phyloP scores from a whole-genome alignment of 169 alveolate genomes.

The Plasmodium berghei region DNA sequence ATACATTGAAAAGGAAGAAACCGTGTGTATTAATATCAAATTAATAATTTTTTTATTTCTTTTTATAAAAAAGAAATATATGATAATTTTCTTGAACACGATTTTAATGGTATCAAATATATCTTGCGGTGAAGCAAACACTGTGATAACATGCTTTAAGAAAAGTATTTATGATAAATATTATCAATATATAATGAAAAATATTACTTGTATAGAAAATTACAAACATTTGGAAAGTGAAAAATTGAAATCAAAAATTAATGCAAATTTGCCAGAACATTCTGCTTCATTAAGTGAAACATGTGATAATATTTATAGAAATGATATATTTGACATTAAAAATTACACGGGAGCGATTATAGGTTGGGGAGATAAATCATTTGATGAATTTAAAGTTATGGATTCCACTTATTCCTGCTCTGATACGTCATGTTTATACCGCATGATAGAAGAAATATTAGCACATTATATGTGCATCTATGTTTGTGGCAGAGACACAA shows the following conservation, averaged over 20 bases:
- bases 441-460: constrained; percentile 70
- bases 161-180: constrained; percentile 70
- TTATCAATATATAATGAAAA: constrained; percentile 62
- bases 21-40: constrained; percentile 67
- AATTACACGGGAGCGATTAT: constrained; percentile 66
- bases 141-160: constrained; percentile 67
- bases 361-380: constrained; percentile 73
- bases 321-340: constrained; percentile 66
- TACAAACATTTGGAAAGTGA: constrained; percentile 62
- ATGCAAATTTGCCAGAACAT: constrained; percentile 28
- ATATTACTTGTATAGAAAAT: constrained; percentile 65
- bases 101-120: constrained; percentile 66
- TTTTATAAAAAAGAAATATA: constrained; percentile 66
- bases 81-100: constrained; percentile 71
- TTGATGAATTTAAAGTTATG: constrained; percentile 68
- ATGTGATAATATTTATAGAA: constrained; percentile 45
- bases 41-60: constrained; percentile 52
- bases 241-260: constrained; percentile 60
- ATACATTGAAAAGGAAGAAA: constrained; percentile 72
- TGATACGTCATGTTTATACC: constrained; percentile 61
- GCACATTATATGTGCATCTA: constrained; percentile 72
- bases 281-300: constrained; percentile 41
- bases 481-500: constrained; percentile 75
- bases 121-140: constrained; percentile 72
- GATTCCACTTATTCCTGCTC: constrained; percentile 63